A percentile compares a stretch with the other conserved stretches of the same genome.
Evolutionary conservation across 257 asterid genomes (phyloP).

Genomic region (Haberlea rhodopensis): DNA sequence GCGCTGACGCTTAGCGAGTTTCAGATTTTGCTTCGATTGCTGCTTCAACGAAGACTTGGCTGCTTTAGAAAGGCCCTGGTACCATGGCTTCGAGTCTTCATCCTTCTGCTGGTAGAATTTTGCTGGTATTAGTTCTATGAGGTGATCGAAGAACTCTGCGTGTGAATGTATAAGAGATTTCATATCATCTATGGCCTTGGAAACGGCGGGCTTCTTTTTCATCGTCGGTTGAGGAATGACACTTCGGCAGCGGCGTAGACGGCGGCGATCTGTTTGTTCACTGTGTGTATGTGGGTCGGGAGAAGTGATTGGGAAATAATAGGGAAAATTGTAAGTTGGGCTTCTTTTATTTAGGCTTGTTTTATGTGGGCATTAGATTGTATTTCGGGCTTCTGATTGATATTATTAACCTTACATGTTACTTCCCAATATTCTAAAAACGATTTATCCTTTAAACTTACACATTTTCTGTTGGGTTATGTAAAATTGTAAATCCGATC

Average conservation of each 20-base stretch:
- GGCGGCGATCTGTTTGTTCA: background rate
- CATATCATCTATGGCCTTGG: conserved; percentile 28
- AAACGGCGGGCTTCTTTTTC: background rate
- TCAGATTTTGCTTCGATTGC: conserved; percentile 56
- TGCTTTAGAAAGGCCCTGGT: conserved; percentile 72
- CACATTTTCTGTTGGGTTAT: too few species aligned
- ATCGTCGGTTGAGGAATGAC: background rate
- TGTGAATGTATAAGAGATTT: conserved; percentile 44
- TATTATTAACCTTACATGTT: too few species aligned
- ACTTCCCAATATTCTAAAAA: too few species aligned
- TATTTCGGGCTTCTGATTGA: too few species aligned
- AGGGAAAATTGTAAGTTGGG: background rate
- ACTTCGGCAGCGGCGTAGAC: background rate
- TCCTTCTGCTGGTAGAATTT: conserved; percentile 69
- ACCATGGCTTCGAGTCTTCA: conserved; percentile 73
- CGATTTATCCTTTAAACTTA: too few species aligned
- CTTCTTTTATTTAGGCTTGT: too few species aligned
- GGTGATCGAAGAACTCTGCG: conserved; percentile 56
- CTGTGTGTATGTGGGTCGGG: background rate
- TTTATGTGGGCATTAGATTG: background rate
- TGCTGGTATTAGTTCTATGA: conserved; percentile 70
- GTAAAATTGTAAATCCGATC: too few species aligned
- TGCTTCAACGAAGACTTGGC: conserved; percentile 71
- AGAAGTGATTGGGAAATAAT: background rate
- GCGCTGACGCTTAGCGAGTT: conserved; percentile 72